These are phyloP conservation scores for Geotrichum histeridarum DNA, from an alignment of 1,139 yeast genomes.

Conservation along the genomic window DNA sequence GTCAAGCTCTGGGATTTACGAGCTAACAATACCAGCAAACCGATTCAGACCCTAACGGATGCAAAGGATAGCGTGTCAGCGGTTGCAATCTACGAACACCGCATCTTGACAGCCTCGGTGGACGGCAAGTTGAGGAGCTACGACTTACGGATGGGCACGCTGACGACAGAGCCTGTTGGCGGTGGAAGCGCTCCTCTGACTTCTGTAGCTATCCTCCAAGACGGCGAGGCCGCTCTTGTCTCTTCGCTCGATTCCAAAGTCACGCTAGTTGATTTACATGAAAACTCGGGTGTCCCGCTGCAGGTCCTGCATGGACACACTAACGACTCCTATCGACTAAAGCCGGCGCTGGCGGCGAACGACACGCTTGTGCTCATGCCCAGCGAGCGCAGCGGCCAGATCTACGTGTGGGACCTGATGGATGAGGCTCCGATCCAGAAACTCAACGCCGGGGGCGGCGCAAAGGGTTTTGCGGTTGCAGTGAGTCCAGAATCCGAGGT, in stretches of 20 bases:
- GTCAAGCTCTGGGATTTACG: constrained; percentile 39
- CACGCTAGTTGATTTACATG: constrained; percentile 29
- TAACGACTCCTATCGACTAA: constrained; percentile 30
- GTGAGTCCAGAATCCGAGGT: not conserved
- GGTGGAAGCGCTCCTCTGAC: constrained; percentile 30
- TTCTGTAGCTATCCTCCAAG: constrained; percentile 24
- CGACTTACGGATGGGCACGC: constrained; percentile 34
- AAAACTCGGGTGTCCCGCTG: constrained; percentile 27
- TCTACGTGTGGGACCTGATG: constrained; percentile 79
- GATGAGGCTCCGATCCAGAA: constrained; percentile 6
- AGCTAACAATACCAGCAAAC: constrained; percentile 24
- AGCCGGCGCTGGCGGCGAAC: constrained; percentile 35
- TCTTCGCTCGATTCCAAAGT: constrained; percentile 32
- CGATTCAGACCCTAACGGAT: constrained; percentile 36
- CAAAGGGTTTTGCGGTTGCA: constrained; percentile 4
- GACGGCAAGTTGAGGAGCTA: constrained; percentile 37
- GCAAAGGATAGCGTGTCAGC: constrained; percentile 37
- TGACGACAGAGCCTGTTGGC: constrained; percentile 32
- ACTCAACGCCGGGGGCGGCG: constrained; percentile 1
- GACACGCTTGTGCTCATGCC: constrained; percentile 79
- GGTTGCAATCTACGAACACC: constrained; percentile 27
- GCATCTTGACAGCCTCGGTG: constrained; percentile 36
- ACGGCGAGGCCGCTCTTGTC: constrained; percentile 27
- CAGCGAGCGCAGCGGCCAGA: constrained; percentile 73
- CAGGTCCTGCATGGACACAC: constrained; percentile 33